Base-by-base conservation (phyloP, 352 stramenopile genomes). In the Phytophthora litchii region DNA sequence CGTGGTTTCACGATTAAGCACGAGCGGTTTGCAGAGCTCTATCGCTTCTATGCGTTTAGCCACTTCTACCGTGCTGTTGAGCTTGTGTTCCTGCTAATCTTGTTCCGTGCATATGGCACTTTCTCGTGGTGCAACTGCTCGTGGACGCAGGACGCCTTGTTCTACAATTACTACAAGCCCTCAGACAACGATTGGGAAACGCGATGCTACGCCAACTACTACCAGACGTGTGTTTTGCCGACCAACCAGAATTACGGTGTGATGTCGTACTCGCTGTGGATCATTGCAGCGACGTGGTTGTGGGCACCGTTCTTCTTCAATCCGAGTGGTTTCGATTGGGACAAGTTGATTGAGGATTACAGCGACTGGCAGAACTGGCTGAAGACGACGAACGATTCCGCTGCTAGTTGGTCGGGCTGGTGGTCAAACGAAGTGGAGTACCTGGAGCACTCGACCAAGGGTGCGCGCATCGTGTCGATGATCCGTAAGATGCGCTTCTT, bases 1-100 rank as follows among this genome's bases (percentile, higher is more conserved):
- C 91, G 97, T 90, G 97, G 97, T 52, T 99, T 99, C 81, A 98
- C 98, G 19, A 99, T 98, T 56, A 97, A 98, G 72, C 97, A 99
- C 76, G 96, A 98, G 49, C 91, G 92, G 34, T 98, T 99, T 69
- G 97, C 98, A 20, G 97, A 99, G 60, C 79, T 98, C 6, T 99
- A 91, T 65, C 92, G 97, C 6, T 99, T 99, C 76, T 99, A 99
- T 72, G 96, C 97, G 12, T 94, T 97, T 43, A 98, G 89, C 57
- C 97, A 99, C 79, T 95, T 99, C 45, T 99, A 99, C 74, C 90
- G 98, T 43, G 97, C 94, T 31, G 91, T 99, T 13, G 97, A 99
- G 70, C 75, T 99, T 52, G 36, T 92, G 4, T 94, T 94, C 49
- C 44, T 96, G 56, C 67, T 94, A 20, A 66, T 96, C 4, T 44